Evolutionary conservation across 2,329 filamentous ascomycete genomes (phyloP).

Genomic region (Zymoseptoria passerinii): DNA sequence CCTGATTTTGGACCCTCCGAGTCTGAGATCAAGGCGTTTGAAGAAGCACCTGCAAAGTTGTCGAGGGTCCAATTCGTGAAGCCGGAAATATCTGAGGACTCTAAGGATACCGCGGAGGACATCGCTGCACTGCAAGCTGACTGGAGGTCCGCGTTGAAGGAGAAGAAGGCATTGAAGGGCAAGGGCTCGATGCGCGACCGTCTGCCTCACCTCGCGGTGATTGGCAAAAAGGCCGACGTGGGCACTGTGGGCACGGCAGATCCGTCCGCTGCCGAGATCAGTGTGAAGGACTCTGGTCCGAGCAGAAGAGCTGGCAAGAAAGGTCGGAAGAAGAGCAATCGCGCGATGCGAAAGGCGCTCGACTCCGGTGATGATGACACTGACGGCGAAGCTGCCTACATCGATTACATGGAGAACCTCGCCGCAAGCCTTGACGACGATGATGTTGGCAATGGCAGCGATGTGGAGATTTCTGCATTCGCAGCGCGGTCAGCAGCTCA

Average conservation of each 20-base stretch:
- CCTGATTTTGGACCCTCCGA: constrained; percentile 16
- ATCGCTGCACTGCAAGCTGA: constrained; percentile 21
- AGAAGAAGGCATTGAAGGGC: constrained; percentile 20
- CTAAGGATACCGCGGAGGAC: constrained; percentile 10
- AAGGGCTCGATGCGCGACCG: not conserved
- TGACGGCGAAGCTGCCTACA: constrained; percentile 33
- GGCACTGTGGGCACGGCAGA: constrained; percentile 2
- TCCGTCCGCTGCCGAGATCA: not conserved
- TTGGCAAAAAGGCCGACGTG: not conserved
- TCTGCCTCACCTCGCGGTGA: not conserved
- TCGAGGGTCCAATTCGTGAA: constrained; percentile 16
- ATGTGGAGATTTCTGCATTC: constrained; percentile 7
- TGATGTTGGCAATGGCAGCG: constrained; percentile 5
- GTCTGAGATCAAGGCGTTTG: constrained; percentile 9
- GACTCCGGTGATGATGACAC: constrained; percentile 41
- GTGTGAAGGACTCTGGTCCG: constrained; percentile 11
- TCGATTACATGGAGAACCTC: constrained; percentile 66
- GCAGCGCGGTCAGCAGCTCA: constrained; percentile 5
- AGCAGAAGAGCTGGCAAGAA: constrained; percentile 22
- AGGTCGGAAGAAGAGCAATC: constrained; percentile 28
- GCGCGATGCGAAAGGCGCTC: constrained; percentile 18
- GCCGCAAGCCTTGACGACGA: constrained; percentile 28
- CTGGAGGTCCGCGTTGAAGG: constrained; percentile 16
- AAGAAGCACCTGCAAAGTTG: constrained; percentile 7
- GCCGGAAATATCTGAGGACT: not conserved